Base-by-base conservation (phyloP, 1,284 basidiomycete genomes). In the Apiotrichum akiyoshidainum region DNA sequence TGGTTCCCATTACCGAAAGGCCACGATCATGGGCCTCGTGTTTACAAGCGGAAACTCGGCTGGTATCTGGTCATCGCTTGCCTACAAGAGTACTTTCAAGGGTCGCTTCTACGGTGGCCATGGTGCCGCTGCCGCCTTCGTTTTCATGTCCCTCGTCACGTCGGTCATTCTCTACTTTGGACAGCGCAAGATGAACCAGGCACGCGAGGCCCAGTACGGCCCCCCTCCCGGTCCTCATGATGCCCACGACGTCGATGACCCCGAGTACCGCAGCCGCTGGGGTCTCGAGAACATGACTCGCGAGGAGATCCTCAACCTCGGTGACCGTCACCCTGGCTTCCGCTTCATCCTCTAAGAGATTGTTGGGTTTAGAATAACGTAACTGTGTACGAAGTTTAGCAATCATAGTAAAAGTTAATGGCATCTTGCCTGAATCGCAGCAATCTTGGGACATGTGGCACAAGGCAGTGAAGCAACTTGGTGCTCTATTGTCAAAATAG, bases 161-260 rank as follows among this genome's bases (percentile, higher is more conserved):
- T 68, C 75, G 7, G 51, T 66, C 44, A 59, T 77, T 55, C 67
- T 79, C 63, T 72, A 67, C 57, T 59, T 74, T 60, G 70, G 72
- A 21, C 57, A 76, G 34, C 58, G 64, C 34, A 56, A 67, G 14
- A 78, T 78, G 65, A 81, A 81, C 70, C 61, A 52, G 5, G 66
- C 73, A 5, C 70, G 79, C 47, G 76, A 79, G 53, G 61, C 46
- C 19, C 34, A 67, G 26, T 79, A 73, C 61, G 80, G 79, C 6
- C 64, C 68, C 0, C 63, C 71, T 1, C 69, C 71, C 5, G 60
- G 56, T 5, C 57, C 55, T n/a, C 90, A 93, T 69, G 88, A 93
- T 77, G 77, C 89, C 53, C 88, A 67, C 45, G 70, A 73, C 35
- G 58, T 65, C 55, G 72, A 75, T 41, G 60, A 64, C 44, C 66